A percentile compares a stretch with the other conserved stretches of the same genome.
Conservation (phyloP, 495 filamentous ascomycete species). For the Trichoderma virens region DNA sequence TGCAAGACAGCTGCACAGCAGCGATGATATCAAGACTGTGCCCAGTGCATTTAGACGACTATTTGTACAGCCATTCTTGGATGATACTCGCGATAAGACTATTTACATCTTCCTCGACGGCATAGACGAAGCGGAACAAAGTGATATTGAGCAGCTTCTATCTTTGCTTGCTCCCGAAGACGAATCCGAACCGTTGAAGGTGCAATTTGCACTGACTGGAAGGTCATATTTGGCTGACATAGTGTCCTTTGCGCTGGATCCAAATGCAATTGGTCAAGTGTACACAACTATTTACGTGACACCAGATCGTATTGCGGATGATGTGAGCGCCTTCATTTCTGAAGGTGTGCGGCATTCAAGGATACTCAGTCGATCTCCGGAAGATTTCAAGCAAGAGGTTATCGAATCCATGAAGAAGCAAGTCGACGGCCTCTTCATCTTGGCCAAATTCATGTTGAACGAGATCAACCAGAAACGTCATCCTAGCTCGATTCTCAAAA, state of each 20-base stretch:
- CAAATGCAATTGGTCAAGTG: constrained; percentile 17
- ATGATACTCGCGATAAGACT: constrained; percentile 15
- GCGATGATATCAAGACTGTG: constrained; percentile 21
- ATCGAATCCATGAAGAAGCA: constrained; percentile 21
- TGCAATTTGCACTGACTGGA: constrained; percentile 2
- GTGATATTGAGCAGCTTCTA: constrained; percentile 18
- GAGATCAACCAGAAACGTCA: constrained; percentile 25
- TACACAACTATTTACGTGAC: constrained; percentile 27
- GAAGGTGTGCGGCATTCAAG: constrained; percentile 22
- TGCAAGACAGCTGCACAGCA: constrained; percentile 13
- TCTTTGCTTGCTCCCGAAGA: background rate
- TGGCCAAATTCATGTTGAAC: constrained; percentile 29
- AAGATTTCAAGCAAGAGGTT: constrained; percentile 21
- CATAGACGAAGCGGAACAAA: constrained; percentile 26
- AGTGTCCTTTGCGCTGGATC: constrained; percentile 10
- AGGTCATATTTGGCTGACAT: constrained; percentile 2
- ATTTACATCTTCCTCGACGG: constrained; percentile 28
- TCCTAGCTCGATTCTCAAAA: constrained; percentile 20
- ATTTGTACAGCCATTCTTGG: constrained; percentile 23
- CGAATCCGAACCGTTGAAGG: background rate
- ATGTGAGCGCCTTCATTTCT: constrained; percentile 26
- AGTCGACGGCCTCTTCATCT: constrained; percentile 32
- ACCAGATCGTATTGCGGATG: constrained; percentile 22
- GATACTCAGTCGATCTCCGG: constrained; percentile 17
- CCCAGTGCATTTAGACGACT: constrained; percentile 26